Base-by-base conservation (phyloP, 148 eudicot species). In the Mesembryanthemum crystallinum region DNA sequence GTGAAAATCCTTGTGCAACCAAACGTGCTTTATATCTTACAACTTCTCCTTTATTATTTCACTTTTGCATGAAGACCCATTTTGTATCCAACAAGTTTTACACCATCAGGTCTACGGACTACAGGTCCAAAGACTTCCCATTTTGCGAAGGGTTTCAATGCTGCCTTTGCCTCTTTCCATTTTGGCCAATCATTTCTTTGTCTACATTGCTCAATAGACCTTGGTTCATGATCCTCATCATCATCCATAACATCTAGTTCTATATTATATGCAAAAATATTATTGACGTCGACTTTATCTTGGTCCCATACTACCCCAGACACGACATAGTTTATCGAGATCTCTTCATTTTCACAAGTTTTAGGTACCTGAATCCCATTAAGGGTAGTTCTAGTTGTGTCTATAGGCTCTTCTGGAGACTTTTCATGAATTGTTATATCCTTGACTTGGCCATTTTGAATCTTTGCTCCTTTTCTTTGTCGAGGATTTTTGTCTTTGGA, bases 41-140 rank as follows among this genome's bases (percentile, higher is more conserved):
- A 63, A 74, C 63, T 30, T 74, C 59, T 0, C 43, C 25, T 51
- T 75, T 45, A 32, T 75, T n/a, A 64, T 75, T n/a, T 28, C 4
- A 6, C 9, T 30, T 64, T 49, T 47, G 20, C 52, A 47, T 10
- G 8, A 47, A 9, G 13, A 47, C 13, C 52, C 27, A 73, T 18
- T 73, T 57, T 8, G n/a, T 57, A 73, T 18, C 67, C 66, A 7
- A 73, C 28, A 1, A 28, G 76, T 8, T 73, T 73, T 24, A 58
- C 62, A n/a, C 25, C 62, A 20, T 58, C 9, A 21, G 62, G 62
- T n/a, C 15, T 47, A 9, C 13, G 18, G 18, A 47, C 52, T 47
- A 47, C 52, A 47, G 52, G 52, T 35, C 39, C 39, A 35, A 35
- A 35, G 6, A 35, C 39, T 35, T 35, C 39, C 6, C 39, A 6